Evolutionary conservation across 2,329 filamentous ascomycete genomes (phyloP).

Genomic region (Balansia obtecta): DNA sequence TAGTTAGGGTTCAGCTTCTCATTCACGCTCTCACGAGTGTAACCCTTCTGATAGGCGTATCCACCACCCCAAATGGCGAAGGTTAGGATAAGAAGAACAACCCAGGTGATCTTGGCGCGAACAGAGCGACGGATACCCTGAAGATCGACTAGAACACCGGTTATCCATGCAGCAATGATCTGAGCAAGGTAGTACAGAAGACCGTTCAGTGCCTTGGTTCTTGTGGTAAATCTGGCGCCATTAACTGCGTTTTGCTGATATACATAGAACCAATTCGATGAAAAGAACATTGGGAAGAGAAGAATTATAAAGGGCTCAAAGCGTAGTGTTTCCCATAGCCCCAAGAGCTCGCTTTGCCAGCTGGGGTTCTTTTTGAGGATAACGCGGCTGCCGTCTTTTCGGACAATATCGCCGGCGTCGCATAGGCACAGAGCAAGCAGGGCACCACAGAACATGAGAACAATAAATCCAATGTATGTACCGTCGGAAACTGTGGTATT

Average conservation of each 20-base stretch:
- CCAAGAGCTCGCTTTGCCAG: conserved; percentile 67
- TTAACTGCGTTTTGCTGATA: conserved; percentile 49
- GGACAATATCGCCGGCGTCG: conserved; percentile 60
- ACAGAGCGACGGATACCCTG: conserved; percentile 70
- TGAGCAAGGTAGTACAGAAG: conserved; percentile 44
- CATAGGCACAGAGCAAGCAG: conserved; percentile 56
- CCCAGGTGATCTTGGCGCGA: conserved; percentile 51
- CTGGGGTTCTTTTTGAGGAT: conserved; percentile 86
- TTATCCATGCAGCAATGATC: conserved; percentile 39
- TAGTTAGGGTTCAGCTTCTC: conserved; percentile 15
- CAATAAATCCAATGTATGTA: conserved; percentile 79
- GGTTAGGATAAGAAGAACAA: conserved; percentile 52
- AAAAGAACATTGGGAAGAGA: conserved; percentile 43
- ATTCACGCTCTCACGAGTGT: conserved; percentile 26
- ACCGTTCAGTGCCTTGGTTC: conserved; percentile 41
- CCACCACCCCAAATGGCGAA: conserved; percentile 76
- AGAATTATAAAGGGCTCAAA: conserved; percentile 59
- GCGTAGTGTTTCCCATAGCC: conserved; percentile 60
- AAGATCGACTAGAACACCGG: conserved; percentile 41
- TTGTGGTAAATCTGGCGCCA: conserved; percentile 39
- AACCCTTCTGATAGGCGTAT: conserved; percentile 58
- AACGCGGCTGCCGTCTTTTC: conserved; percentile 65
- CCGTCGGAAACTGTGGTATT: conserved; percentile 50
- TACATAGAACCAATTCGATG: conserved; percentile 42
- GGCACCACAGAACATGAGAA: conserved; percentile 67